phyloP scores from a whole-genome alignment of 2,329 filamentous ascomycete genomes.

The Colletotrichum eremochloae region DNA sequence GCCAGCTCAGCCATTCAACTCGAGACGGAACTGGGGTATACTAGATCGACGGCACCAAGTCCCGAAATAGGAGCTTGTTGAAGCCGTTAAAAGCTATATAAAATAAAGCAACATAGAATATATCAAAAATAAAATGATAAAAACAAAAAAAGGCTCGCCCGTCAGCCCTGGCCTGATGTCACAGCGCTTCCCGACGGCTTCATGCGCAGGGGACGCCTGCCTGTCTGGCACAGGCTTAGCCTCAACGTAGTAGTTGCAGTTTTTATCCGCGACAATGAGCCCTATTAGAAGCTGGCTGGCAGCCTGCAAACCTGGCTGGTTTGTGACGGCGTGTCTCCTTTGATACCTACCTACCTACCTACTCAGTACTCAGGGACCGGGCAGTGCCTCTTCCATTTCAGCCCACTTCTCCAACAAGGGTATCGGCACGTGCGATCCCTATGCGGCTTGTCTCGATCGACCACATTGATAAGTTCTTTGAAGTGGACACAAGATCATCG shows the following conservation, averaged over 20 bases:
- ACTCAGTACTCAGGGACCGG: not conserved
- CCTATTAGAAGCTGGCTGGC: too few species aligned
- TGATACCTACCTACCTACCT: too few species aligned
- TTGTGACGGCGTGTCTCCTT: not conserved
- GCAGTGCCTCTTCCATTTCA: not conserved
- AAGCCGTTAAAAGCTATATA: not conserved
- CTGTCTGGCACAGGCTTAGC: not conserved
- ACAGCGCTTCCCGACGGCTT: not conserved
- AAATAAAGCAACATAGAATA: too few species aligned
- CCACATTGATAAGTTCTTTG: not conserved
- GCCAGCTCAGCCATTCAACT: constrained; percentile 18
- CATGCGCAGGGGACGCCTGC: constrained; percentile 22
- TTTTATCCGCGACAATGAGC: not conserved
- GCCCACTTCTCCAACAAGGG: not conserved
- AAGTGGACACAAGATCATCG: not conserved
- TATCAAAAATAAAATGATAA: too few species aligned
- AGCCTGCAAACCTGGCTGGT: not conserved
- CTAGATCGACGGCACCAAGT: not conserved
- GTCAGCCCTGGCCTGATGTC: constrained; percentile 11
- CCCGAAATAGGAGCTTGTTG: constrained; percentile 1
- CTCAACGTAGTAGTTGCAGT: not conserved
- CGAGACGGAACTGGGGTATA: constrained; percentile 16
- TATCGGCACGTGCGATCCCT: too few species aligned
- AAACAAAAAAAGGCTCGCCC: not conserved
- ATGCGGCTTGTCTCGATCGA: not conserved